Evolutionary conservation across 768 basidiomycete genomes (phyloP).

Genomic region (Antrodiella citrinella): DNA sequence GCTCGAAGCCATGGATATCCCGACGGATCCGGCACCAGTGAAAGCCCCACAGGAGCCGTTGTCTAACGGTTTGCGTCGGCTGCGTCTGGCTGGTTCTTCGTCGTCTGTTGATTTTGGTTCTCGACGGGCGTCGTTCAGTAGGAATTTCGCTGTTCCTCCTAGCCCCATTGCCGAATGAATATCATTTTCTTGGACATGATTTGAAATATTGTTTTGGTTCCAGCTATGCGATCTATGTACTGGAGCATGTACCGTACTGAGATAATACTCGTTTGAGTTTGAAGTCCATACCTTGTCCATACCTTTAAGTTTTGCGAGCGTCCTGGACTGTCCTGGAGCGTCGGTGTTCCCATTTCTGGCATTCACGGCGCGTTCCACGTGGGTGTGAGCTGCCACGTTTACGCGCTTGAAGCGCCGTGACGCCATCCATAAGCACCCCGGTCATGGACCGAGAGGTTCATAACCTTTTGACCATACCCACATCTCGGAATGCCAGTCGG

Average conservation of each 20-base stretch:
- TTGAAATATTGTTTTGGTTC: no score
- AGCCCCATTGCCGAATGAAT: constrained; percentile 5
- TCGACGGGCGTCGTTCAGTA: constrained; percentile 8
- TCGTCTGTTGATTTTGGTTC: constrained; percentile 20
- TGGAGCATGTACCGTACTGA: not conserved
- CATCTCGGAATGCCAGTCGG: constrained; percentile 76
- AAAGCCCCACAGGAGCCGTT: constrained; percentile 15
- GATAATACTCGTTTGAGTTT: no score
- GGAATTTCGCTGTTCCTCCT: constrained; percentile 1
- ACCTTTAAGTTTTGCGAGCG: no score
- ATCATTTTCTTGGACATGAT: no score
- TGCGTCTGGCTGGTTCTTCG: constrained; percentile 17
- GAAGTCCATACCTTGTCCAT: no score
- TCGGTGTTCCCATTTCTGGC: not conserved
- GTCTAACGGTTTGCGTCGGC: constrained; percentile 13
- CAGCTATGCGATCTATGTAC: no score
- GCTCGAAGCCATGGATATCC: constrained; percentile 9
- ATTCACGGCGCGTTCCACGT: not conserved
- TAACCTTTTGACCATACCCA: no score
- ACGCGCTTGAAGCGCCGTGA: not conserved
- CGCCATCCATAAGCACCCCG: no score
- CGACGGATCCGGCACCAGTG: not conserved
- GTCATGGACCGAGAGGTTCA: no score
- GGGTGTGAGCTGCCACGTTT: not conserved
- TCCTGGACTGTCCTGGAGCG: no score